A percentile compares a stretch with the other conserved stretches of the same genome.
Evolutionary conservation across 176 grass and related monocot species (phyloP).

Genomic region (Themeda triandra): DNA sequence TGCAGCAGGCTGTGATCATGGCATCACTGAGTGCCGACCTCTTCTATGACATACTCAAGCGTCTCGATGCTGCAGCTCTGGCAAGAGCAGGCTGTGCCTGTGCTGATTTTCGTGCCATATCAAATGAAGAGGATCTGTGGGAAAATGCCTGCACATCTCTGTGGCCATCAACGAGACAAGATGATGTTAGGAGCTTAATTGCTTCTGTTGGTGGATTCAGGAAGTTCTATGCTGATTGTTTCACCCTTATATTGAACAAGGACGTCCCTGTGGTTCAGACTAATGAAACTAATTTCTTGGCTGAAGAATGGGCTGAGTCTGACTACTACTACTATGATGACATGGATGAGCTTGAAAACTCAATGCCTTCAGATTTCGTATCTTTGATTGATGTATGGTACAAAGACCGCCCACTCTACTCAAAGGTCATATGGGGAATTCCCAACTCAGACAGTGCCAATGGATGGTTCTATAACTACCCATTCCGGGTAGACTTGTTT

Average conservation of each 20-base stretch:
- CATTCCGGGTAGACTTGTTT: slow-evolving; percentile 33
- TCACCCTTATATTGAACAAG: slow-evolving; percentile 50
- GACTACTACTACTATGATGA: slow-evolving; percentile 35
- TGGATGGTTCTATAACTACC: slow-evolving; percentile 46
- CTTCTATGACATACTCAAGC: slow-evolving; percentile 45
- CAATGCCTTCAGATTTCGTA: slow-evolving; percentile 30
- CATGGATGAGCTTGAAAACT: slow-evolving; percentile 32
- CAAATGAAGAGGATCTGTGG: slow-evolving; percentile 43
- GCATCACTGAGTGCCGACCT: slow-evolving; percentile 38
- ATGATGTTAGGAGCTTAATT: slow-evolving; percentile 40
- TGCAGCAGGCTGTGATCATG: slow-evolving; percentile 16
- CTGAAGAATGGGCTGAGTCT: slow-evolving; percentile 32
- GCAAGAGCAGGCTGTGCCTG: slow-evolving; percentile 46
- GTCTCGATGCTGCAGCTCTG: slow-evolving; percentile 39
- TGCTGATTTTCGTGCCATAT: slow-evolving; percentile 33
- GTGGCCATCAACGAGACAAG: slow-evolving; percentile 30
- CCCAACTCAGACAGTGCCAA: slow-evolving; percentile 22
- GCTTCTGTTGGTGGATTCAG: slow-evolving; percentile 46
- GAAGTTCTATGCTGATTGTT: slow-evolving; percentile 51
- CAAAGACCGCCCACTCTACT: slow-evolving; percentile 29
- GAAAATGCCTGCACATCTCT: slow-evolving; percentile 37
- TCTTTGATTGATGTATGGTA: slow-evolving; percentile 30
- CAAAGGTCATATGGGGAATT: slow-evolving; percentile 35
- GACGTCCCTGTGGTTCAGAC: slow-evolving; percentile 29
- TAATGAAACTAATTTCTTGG: slow-evolving; percentile 32